Evolutionary conservation across 768 basidiomycete species (phyloP).

Genomic region (Mycena metata): DNA sequence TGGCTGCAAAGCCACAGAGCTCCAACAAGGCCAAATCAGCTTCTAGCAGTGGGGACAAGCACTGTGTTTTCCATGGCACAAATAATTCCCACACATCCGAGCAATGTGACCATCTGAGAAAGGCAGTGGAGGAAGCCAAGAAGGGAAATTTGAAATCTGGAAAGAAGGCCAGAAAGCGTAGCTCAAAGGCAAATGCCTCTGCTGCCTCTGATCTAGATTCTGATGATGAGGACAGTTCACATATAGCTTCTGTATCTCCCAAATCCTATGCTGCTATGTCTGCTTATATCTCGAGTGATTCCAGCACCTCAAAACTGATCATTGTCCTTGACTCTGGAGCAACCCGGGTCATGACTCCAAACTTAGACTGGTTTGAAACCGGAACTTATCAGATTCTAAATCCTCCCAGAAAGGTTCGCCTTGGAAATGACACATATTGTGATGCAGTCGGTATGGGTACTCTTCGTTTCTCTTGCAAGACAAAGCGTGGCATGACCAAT

Average conservation of each 20-base stretch:
- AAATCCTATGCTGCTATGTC: slow-evolving; percentile 12
- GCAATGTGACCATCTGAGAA: no score
- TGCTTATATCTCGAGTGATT: slow-evolving; percentile 17
- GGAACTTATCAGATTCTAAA: slow-evolving; percentile 11
- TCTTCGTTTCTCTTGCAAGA: slow-evolving; percentile 6
- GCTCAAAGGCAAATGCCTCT: slow-evolving; percentile 7
- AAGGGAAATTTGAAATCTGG: no score
- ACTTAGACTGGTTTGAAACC: slow-evolving; percentile 24
- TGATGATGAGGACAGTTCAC: not conserved
- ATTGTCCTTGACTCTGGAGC: slow-evolving; percentile 29
- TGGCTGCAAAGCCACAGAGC: no score
- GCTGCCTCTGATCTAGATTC: not conserved
- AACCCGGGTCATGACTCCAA: slow-evolving; percentile 10
- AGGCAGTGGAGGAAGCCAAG: no score
- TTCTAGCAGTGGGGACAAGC: no score
- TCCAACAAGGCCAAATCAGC: no score
- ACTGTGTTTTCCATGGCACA: no score
- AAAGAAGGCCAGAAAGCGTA: no score
- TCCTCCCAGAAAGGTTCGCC: slow-evolving; percentile 18
- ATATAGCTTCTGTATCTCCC: slow-evolving; percentile 22
- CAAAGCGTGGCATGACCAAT: slow-evolving; percentile 2
- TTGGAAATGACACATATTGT: slow-evolving; percentile 30
- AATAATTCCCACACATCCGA: no score
- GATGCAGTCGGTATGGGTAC: slow-evolving; percentile 26
- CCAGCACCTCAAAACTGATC: not conserved